A percentile compares a stretch with the other conserved stretches of the same genome.
Conservation (phyloP, 139 green algal species). For the Chlamydomonas incerta region DNA sequence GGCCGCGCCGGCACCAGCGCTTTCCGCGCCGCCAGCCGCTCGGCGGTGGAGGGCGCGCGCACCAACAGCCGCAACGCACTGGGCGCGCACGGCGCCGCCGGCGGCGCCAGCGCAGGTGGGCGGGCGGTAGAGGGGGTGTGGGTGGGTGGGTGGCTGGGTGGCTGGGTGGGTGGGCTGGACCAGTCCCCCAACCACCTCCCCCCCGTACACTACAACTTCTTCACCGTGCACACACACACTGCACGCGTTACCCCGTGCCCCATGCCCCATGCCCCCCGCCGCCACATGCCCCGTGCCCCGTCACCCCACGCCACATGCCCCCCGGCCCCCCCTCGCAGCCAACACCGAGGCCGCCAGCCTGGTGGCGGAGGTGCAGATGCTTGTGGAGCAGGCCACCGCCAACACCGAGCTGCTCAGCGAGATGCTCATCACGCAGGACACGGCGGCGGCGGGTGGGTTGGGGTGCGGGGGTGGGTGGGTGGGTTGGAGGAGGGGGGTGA, state of each 20-base stretch:
- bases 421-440: slow-evolving; percentile 53
- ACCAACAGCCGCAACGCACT: background rate
- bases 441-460: slow-evolving; percentile 18
- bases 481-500: too few species aligned
- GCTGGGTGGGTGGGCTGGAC: too few species aligned
- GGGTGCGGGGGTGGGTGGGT: background rate
- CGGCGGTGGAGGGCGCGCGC: background rate
- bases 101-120: background rate
- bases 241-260: too few species aligned
- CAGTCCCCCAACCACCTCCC: too few species aligned
- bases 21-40: slow-evolving; percentile 41
- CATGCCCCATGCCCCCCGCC: too few species aligned
- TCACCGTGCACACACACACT: too few species aligned
- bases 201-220: too few species aligned
- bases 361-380: slow-evolving; percentile 22
- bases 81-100: background rate
- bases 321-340: background rate
- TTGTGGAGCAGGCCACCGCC: slow-evolving; percentile 59
- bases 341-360: slow-evolving; percentile 3
- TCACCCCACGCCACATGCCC: too few species aligned
- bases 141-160: background rate
- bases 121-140: background rate
- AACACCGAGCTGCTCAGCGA: slow-evolving; percentile 63
- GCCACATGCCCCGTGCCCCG: too few species aligned
- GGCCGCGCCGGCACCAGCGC: slow-evolving; percentile 48